phyloP scores from a whole-genome alignment of 495 filamentous ascomycete species.

The Annulohypoxylon nitens region DNA sequence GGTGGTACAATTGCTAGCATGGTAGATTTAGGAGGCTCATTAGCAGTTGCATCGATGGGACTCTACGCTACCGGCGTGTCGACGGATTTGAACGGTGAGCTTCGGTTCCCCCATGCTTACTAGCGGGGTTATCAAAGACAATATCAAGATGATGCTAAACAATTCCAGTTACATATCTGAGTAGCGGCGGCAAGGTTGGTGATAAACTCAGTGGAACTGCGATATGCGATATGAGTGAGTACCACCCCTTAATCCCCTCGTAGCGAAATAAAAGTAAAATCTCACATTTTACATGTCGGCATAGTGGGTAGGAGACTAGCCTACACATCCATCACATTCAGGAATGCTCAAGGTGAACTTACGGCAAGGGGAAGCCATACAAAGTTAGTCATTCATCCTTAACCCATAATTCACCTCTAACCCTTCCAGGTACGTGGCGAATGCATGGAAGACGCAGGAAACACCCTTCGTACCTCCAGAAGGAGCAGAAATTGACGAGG shows the following conservation, averaged over 20 bases:
- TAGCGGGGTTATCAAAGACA: no score
- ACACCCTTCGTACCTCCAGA: constrained; percentile 31
- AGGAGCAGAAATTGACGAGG: constrained; percentile 31
- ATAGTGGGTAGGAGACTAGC: constrained; percentile 93
- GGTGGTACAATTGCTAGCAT: constrained; percentile 96
- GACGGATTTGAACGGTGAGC: constrained; percentile 87
- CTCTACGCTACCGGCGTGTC: constrained; percentile 91
- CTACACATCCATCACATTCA: constrained; percentile 85
- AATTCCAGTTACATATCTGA: constrained; percentile 87
- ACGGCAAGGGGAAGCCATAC: constrained; percentile 95
- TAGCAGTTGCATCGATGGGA: constrained; percentile 92
- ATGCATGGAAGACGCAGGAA: constrained; percentile 44
- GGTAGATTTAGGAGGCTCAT: constrained; percentile 93
- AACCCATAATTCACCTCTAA: background rate
- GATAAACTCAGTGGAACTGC: constrained; percentile 78
- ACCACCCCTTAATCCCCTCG: background rate
- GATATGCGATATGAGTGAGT: constrained; percentile 86
- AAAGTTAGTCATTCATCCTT: constrained; percentile 71
- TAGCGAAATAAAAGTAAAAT: background rate
- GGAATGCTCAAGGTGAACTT: constrained; percentile 79
- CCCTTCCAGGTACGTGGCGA: constrained; percentile 40
- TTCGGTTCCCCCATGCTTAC: background rate
- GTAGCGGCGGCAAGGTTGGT: constrained; percentile 83
- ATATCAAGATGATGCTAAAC: constrained; percentile 15
- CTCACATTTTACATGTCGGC: background rate